A percentile compares a stretch with the other conserved stretches of the same genome.
Conservation (phyloP, 768 basidiomycete species). For the Boletellus sp. region DNA sequence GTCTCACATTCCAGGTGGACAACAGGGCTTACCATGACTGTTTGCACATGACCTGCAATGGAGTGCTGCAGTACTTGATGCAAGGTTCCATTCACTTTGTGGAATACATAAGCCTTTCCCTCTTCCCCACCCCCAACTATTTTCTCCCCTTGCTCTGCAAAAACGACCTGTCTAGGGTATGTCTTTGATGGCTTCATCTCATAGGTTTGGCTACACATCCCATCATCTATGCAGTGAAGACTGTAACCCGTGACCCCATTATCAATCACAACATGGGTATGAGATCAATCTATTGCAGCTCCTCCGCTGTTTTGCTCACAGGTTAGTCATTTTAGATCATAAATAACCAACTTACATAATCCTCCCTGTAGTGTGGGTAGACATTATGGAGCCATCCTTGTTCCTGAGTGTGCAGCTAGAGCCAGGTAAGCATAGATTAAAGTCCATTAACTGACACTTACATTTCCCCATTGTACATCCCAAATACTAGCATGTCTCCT, state of each 20-base stretch:
- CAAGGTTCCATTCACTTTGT: neutral
- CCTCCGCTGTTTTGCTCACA: neutral
- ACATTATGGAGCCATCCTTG: neutral
- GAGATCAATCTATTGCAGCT: neutral
- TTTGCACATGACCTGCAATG: neutral
- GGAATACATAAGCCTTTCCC: neutral
- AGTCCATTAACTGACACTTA: too few relatives aligned
- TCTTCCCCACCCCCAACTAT: neutral
- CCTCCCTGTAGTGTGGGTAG: neutral
- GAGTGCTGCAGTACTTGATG: neutral
- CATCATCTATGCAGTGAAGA: neutral
- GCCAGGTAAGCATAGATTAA: too few relatives aligned
- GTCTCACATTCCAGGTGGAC: neutral
- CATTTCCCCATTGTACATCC: slow-evolving; percentile 3
- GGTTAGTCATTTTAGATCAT: neutral
- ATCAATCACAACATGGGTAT: neutral
- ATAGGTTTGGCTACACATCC: neutral
- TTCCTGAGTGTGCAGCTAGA: neutral
- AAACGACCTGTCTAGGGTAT: neutral
- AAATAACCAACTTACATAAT: neutral
- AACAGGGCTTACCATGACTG: neutral
- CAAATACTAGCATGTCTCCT: neutral
- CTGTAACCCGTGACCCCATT: neutral
- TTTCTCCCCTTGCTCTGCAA: neutral
- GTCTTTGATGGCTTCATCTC: neutral